Conservation (phyloP, 768 basidiomycete species). For the Tulasnella sp. region DNA sequence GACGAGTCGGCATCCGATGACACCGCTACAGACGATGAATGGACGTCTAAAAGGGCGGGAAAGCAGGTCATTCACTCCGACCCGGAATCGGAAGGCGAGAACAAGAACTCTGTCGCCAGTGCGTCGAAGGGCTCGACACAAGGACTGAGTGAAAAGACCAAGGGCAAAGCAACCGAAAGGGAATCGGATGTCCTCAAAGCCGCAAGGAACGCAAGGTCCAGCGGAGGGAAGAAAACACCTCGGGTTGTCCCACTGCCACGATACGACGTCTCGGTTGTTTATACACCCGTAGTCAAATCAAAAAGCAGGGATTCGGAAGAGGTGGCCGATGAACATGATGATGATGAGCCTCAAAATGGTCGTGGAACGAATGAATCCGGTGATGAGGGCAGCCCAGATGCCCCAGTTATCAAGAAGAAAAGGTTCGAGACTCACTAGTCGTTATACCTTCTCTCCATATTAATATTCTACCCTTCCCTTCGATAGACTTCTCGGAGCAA, state of each 20-base stretch:
- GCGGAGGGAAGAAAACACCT: conserved; percentile 8
- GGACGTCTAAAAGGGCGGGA: not conserved
- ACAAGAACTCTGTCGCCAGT: not conserved
- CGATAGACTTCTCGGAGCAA: conserved; percentile 4
- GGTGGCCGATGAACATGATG: not conserved
- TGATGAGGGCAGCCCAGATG: not conserved
- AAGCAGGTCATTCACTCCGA: not conserved
- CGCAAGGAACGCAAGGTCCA: not conserved
- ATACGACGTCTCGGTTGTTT: conserved; percentile 5
- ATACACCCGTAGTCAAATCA: not conserved
- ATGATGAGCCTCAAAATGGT: not conserved
- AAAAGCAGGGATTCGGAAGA: not conserved
- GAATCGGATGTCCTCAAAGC: conserved; percentile 1
- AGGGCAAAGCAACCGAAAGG: not conserved
- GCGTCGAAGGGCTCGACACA: not conserved
- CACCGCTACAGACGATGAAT: conserved; percentile 1
- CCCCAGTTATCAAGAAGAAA: conserved; percentile 8
- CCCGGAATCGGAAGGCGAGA: not conserved
- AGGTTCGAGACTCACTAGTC: not conserved
- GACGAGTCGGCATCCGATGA: not conserved
- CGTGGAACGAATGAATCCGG: not conserved
- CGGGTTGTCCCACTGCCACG: not conserved
- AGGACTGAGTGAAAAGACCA: not conserved
- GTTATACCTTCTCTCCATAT: not conserved
- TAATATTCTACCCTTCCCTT: not conserved